Conservation (phyloP, 208 protist species). For the Leishmania amazonensis region DNA sequence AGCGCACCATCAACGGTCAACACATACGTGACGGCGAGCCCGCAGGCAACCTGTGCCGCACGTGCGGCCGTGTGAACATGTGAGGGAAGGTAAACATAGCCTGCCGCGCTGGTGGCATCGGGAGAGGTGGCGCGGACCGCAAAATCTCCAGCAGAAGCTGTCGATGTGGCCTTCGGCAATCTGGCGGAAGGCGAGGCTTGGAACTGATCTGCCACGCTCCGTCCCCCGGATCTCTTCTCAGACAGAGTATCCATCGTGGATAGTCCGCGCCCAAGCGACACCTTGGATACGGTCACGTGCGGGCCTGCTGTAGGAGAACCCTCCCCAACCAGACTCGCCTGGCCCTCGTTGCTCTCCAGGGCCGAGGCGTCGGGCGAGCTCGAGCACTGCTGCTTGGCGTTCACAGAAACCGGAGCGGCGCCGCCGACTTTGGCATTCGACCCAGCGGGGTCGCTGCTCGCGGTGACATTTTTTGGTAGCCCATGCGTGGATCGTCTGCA, state of each 20-base stretch:
- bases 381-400: not conserved
- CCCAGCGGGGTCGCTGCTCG: not conserved
- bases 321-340: not conserved
- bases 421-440: not conserved
- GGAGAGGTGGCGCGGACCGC: not conserved
- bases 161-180: constrained; percentile 1
- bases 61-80: constrained; percentile 37
- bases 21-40: constrained; percentile 60
- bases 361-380: not conserved
- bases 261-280: not conserved
- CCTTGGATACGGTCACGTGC: not conserved
- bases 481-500: not conserved
- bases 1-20: constrained; percentile 58
- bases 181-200: not conserved
- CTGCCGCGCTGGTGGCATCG: not conserved
- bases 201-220: not conserved
- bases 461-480: not conserved
- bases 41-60: constrained; percentile 59
- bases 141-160: not conserved
- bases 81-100: constrained; percentile 24
- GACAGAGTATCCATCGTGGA: not conserved
- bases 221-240: not conserved
- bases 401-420: not conserved
- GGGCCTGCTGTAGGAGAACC: not conserved
- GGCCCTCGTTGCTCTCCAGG: not conserved